phyloP scores from a whole-genome alignment of 768 basidiomycete genomes.

The Mycena rebaudengoi region DNA sequence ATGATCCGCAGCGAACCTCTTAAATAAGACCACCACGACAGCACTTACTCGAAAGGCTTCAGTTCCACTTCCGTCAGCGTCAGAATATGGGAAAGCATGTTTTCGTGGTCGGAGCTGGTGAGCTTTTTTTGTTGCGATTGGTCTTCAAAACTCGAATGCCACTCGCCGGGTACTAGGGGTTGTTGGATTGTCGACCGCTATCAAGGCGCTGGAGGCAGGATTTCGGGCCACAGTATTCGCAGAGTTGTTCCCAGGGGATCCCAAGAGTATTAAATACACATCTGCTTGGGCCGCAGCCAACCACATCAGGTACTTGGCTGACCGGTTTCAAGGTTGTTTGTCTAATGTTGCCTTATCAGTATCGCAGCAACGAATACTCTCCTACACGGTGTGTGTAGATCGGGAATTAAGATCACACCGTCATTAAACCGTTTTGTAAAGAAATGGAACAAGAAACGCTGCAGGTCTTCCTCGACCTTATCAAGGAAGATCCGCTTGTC shows the following conservation, averaged over 20 bases:
- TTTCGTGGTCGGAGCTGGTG: conserved; percentile 18
- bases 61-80: too few species aligned
- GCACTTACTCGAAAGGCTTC: neutral
- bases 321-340: too few species aligned
- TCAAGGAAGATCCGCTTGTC: conserved; percentile 15
- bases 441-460: conserved; percentile 22
- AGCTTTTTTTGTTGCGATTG: too few species aligned
- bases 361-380: conserved; percentile 11
- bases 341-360: too few species aligned
- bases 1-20: too few species aligned
- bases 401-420: neutral
- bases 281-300: conserved; percentile 57
- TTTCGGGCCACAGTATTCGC: conserved; percentile 60
- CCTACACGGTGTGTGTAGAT: conserved; percentile 12
- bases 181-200: conserved; percentile 61
- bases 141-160: too few species aligned
- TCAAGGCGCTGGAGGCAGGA: conserved; percentile 56
- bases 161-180: conserved; percentile 48
- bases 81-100: neutral
- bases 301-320: too few species aligned
- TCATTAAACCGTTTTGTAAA: neutral
- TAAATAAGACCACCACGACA: too few species aligned
- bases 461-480: neutral
- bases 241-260: conserved; percentile 58
- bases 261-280: conserved; percentile 56